Conservation (phyloP, 2,329 filamentous ascomycete species). For the Salinomyces thailandicus region DNA sequence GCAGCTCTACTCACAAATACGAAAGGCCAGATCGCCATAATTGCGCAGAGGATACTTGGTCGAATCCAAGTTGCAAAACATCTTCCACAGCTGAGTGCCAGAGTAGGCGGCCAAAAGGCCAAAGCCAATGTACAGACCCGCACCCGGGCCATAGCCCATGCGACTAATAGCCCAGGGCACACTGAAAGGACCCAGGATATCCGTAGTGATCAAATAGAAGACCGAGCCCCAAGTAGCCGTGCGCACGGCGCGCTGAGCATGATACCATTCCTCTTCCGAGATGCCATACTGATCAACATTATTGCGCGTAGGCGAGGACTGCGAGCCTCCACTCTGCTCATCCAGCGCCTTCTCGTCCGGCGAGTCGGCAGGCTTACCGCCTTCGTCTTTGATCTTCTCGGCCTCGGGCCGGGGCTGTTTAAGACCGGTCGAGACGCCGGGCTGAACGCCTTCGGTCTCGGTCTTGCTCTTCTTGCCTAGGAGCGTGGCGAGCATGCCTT, state of each 20-base stretch:
- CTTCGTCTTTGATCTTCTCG: conserved; percentile 5
- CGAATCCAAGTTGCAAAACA: conserved; percentile 34
- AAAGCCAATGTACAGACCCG: conserved; percentile 29
- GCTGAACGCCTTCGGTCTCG: conserved; percentile 5
- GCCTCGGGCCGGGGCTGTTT: background rate
- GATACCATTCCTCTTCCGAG: conserved; percentile 27
- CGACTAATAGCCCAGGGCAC: conserved; percentile 25
- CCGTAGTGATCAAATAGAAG: conserved; percentile 38
- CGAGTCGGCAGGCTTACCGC: background rate
- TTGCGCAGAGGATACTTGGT: conserved; percentile 30
- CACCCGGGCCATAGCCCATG: conserved; percentile 28
- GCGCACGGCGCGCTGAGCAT: conserved; percentile 25
- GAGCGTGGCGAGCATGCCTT: conserved; percentile 1
- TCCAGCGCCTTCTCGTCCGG: background rate
- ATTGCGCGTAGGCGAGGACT: too few relatives aligned
- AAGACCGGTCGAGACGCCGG: background rate
- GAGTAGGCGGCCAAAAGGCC: conserved; percentile 27
- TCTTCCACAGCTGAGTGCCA: conserved; percentile 30
- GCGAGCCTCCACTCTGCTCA: background rate
- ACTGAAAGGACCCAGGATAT: conserved; percentile 30
- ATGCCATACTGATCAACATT: conserved; percentile 12
- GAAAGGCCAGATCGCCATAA: conserved; percentile 30
- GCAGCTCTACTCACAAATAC: conserved; percentile 21
- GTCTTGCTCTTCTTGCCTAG: conserved; percentile 14
- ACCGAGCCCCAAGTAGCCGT: conserved; percentile 26